Base-by-base conservation (phyloP, 2,329 filamentous ascomycete species). In the Exophiala sp. region DNA sequence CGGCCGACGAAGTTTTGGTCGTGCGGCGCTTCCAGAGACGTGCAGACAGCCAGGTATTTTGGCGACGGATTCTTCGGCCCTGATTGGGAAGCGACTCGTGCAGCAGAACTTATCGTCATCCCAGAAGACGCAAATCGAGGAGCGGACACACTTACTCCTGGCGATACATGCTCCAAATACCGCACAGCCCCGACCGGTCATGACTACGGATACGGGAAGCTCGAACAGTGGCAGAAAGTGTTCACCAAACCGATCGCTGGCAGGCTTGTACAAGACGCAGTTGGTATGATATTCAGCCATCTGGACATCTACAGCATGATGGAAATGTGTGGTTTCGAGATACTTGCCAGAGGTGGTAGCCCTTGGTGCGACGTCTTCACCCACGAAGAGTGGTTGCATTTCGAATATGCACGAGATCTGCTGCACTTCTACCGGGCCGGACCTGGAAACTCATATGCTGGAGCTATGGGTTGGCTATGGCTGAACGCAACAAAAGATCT, bases 301-400 rank as follows among this genome's bases (percentile, higher is more conserved):
- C 62, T 69, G 2, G 79, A 83, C 50, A 65, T 83, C 35, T 84
- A 77, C 61, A 72, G 75, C 54, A 83, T 84, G 81, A 81, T 83
- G 64, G 79, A 83, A 60, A 76, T 83, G 70, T 84, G 81, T 63
- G 81, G 78, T 1, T 84, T 83, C 58, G 81, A 84, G 65, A 79
- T 72, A 0, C 74, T 78, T 2, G 75, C 76, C 0, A 72, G 76
- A 52, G 81, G 80, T 5, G 69, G 66, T 18, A 82, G 78, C 63
- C 71, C 72, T 5, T 84, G 80, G 80, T 84, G 80, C 58, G 66
- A 77, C 50, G 71, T 82, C 7, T 84, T 84, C 64, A 78, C 75
- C 0, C 68, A 70, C 32, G 66, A 76, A 1, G 80, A 83, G 43
- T 82, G 80, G 72, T 65, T 75, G 10, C 65, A 72, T 46, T 83